phyloP scores from a whole-genome alignment of 2,329 filamentous ascomycete species.

The Curvularia verruculosa region DNA sequence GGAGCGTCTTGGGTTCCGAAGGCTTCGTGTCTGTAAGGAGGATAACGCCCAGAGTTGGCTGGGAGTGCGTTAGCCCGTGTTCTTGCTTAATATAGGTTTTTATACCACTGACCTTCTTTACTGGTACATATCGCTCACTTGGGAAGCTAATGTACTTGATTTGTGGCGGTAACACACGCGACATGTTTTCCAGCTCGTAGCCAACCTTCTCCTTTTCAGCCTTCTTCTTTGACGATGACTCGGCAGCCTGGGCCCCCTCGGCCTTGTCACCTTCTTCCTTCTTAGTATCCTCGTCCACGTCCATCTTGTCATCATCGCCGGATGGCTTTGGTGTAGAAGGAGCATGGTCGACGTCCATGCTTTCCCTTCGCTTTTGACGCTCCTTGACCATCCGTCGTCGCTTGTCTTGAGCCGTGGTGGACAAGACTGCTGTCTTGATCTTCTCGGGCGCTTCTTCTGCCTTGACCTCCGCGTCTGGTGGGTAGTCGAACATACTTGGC shows the following conservation, averaged over 20 bases:
- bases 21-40: conserved; percentile 86
- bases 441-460: conserved; percentile 89
- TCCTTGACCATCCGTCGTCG: conserved; percentile 94
- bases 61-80: conserved; percentile 27
- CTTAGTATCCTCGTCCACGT: conserved; percentile 60
- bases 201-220: conserved; percentile 94
- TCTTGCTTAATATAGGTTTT: background rate
- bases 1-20: conserved; percentile 75
- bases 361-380: conserved; percentile 84
- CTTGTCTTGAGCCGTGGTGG: conserved; percentile 96
- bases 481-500: conserved; percentile 96
- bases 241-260: conserved; percentile 58
- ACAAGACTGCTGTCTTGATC: conserved; percentile 93
- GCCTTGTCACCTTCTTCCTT: conserved; percentile 56
- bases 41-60: conserved; percentile 93
- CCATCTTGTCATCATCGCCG: conserved; percentile 82
- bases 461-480: conserved; percentile 95
- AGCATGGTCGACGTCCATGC: conserved; percentile 90
- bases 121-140: conserved; percentile 87
- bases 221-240: conserved; percentile 80
- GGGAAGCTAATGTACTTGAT: conserved; percentile 96
- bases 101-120: conserved; percentile 72
- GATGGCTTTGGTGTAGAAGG: conserved; percentile 74
- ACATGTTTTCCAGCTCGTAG: conserved; percentile 97
- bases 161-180: conserved; percentile 86